These are phyloP conservation scores for Rhododendron mucronatum DNA, from an alignment of 148 eudicot genomes.

Conservation along the genomic window DNA sequence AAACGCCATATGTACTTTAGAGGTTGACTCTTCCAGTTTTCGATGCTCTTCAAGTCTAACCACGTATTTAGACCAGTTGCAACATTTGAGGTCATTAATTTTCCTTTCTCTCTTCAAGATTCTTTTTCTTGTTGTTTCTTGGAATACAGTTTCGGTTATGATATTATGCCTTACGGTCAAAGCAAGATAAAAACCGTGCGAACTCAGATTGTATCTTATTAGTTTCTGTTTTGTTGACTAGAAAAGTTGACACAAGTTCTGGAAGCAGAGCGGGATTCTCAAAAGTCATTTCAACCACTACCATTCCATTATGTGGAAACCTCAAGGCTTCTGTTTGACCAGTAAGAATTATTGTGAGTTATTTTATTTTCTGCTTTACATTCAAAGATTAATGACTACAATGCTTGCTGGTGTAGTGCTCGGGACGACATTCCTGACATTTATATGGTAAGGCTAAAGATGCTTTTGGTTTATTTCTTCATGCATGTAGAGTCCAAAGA, in stretches of 20 bases:
- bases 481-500: neutral
- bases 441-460: constrained; percentile 61
- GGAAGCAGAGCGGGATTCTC: constrained; percentile 88
- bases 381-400: constrained; percentile 5
- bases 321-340: constrained; percentile 92
- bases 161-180: neutral
- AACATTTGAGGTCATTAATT: neutral
- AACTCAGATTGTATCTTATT: neutral
- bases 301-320: constrained; percentile 95
- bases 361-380: neutral
- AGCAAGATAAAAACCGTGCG: neutral
- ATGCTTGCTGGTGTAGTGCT: constrained; percentile 50
- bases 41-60: neutral
- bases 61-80: neutral
- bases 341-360: constrained; percentile 44
- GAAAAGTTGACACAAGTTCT: constrained; percentile 75
- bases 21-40: neutral
- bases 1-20: neutral
- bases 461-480: constrained; percentile 6
- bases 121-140: neutral
- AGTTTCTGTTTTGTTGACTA: constrained; percentile 24
- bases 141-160: neutral
- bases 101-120: neutral
- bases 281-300: constrained; percentile 76
- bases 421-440: constrained; percentile 82